Evolutionary conservation across 306 rosid genomes (phyloP).

Genomic region (Castanea sativa): DNA sequence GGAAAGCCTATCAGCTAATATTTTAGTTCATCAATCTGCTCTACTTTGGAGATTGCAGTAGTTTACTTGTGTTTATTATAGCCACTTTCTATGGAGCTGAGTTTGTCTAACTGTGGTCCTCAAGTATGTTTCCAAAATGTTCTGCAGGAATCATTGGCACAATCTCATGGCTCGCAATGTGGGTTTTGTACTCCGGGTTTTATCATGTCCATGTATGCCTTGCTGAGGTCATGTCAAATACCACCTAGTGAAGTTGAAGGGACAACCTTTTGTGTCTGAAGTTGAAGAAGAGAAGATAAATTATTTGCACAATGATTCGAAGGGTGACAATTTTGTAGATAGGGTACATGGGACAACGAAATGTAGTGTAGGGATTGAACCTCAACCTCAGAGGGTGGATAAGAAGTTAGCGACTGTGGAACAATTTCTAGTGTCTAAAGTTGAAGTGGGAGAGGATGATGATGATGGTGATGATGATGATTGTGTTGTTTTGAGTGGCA

Average conservation of each 20-base stretch:
- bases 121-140: not conserved
- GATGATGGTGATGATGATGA: conserved; percentile 28
- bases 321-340: not conserved
- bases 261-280: conserved; percentile 6
- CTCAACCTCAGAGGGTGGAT: conserved; percentile 3
- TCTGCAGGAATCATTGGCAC: conserved; percentile 82
- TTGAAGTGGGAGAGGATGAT: conserved; percentile 17
- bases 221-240: conserved; percentile 72
- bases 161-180: conserved; percentile 89
- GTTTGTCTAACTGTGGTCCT: not conserved
- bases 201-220: conserved; percentile 85
- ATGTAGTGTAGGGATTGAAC: conserved; percentile 7
- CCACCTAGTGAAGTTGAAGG: conserved; percentile 58
- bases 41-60: not conserved
- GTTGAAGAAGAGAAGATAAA: not conserved
- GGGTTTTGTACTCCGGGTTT: conserved; percentile 98
- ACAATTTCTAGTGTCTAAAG: conserved; percentile 3
- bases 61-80: not conserved
- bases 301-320: too few species aligned
- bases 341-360: not conserved
- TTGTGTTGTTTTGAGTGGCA: conserved; percentile 32
- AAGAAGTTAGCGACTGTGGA: conserved; percentile 8
- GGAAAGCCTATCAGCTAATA: not conserved
- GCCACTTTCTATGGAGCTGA: conserved; percentile 3
- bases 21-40: not conserved